phyloP scores from a whole-genome alignment of 2,329 filamentous ascomycete species.

The Xenosphaeropsis pyriputrescens region DNA sequence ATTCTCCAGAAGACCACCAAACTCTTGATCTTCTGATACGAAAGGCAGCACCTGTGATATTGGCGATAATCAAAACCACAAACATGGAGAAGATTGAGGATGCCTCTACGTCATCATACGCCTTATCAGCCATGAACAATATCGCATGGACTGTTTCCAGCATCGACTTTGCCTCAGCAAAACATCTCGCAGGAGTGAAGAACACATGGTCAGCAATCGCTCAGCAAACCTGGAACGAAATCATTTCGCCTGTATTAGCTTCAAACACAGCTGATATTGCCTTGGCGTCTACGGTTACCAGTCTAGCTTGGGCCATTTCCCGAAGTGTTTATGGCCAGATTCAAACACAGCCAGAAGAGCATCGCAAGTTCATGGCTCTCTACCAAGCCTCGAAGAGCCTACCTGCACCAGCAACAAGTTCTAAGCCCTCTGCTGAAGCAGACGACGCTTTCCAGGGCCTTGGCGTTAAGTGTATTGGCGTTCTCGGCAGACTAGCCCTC shows the following conservation, averaged over 20 bases:
- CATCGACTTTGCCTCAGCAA: conserved; percentile 40
- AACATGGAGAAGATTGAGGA: conserved; percentile 13
- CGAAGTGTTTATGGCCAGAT: conserved; percentile 35
- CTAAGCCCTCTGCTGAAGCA: conserved; percentile 11
- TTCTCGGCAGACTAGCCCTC: conserved; percentile 47
- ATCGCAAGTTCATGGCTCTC: conserved; percentile 48
- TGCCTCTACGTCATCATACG: conserved; percentile 32
- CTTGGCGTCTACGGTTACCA: conserved; percentile 47
- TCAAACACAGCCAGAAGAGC: conserved; percentile 35
- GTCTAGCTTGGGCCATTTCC: conserved; percentile 50
- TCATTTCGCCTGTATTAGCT: conserved; percentile 40
- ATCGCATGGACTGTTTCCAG: conserved; percentile 51
- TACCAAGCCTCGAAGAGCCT: conserved; percentile 41
- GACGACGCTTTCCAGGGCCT: conserved; percentile 43
- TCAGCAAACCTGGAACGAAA: conserved; percentile 39
- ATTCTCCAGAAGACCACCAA: conserved; percentile 18
- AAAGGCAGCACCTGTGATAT: conserved; percentile 14
- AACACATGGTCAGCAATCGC: conserved; percentile 37
- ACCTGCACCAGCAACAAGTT: conserved; percentile 7
- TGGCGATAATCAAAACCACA: conserved; percentile 8
- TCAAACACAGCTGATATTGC: conserved; percentile 45
- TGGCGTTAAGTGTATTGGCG: conserved; percentile 51
- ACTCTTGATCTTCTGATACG: conserved; percentile 16
- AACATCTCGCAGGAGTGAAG: conserved; percentile 32
- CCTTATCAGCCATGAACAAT: conserved; percentile 49